Evolutionary conservation across 208 protist species (phyloP), one percentile per base, ranked within the genome.

Genomic region (Kentomonas sorsogonicus): DNA sequence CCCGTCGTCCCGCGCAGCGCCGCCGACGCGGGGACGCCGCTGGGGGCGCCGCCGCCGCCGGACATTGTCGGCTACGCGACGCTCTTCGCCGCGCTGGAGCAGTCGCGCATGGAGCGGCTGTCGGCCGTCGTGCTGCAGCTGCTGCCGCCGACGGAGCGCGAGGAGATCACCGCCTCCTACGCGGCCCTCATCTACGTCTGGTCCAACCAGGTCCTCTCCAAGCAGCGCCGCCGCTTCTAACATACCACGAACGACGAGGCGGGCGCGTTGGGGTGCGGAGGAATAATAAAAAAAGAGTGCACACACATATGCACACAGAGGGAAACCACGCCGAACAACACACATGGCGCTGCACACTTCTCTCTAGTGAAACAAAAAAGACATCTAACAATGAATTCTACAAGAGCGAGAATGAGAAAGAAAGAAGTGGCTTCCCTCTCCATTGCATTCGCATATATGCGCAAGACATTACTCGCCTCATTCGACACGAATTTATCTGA

Each of bases 81-180:
- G 11, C 66, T 94, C 15, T 79, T 94, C 34, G 81, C 85, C n/a
- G 77, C 80, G 33, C 73, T 94, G 41, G 84, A 94, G 72, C 80
- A 91, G 66, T 57, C 72, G 20, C 83, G 83, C 20, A 87, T 87
- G 60, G 64, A 83, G 11, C 52, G 57, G 0, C 34, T 89, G 13
- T 81, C 83, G 16, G 60, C 69, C 11, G 68, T 67, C 40, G 71
- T 94, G 16, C 63, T 94, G 40, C 73, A 81, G 13, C 62, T 69
- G 1, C 57, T 94, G 20, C 88, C 88, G 13, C 66, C 77, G 26
- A 3, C 79, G 11, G 83, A 92, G 67, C 75, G 76, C 65, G 78
- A 91, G 53, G 81, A 89, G 63, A 92, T 94, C 23, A 90, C 80
- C 1, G 79, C 88, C 18, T 86, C 84, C 41, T 92, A 91, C 69